phyloP scores from a whole-genome alignment of 345 rosid species.

The Euphorbia peplus region DNA sequence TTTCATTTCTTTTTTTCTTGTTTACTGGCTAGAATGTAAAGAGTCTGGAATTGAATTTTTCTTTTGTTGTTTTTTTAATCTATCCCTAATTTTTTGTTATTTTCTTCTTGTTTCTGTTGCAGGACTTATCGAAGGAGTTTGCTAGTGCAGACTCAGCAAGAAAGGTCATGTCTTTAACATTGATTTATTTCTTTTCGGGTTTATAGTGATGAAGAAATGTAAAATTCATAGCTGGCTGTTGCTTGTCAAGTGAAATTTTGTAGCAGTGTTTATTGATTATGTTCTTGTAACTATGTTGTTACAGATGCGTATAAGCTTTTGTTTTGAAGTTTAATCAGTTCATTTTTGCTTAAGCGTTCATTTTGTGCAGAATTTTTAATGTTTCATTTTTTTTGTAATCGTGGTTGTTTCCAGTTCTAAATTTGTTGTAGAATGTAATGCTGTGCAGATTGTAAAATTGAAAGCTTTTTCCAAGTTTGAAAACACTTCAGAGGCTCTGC shows the following conservation, averaged over 20 bases:
- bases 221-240: too few species aligned
- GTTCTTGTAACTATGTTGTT: too few species aligned
- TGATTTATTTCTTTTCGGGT: not conserved
- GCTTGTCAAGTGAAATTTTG: too few species aligned
- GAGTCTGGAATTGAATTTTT: too few species aligned
- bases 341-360: too few species aligned
- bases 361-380: too few species aligned
- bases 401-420: not conserved
- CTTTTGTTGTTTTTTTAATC: not conserved
- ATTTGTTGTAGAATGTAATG: not conserved
- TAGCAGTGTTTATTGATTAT: too few species aligned
- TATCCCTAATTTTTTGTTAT: not conserved
- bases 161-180: slow-evolving; percentile 37
- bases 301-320: too few species aligned
- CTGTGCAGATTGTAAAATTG: slow-evolving; percentile 61
- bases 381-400: not conserved
- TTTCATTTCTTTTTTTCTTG: too few species aligned
- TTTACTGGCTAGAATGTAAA: too few species aligned
- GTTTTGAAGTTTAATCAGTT: too few species aligned
- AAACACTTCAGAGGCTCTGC: slow-evolving; percentile 80
- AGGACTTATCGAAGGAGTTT: slow-evolving; percentile 70
- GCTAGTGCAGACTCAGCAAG: slow-evolving; percentile 50
- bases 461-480: slow-evolving; percentile 87
- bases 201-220: too few species aligned
- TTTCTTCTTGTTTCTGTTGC: slow-evolving; percentile 7